Conservation (phyloP, 2,329 filamentous ascomycete genomes). For the Fusarium napiforme region DNA sequence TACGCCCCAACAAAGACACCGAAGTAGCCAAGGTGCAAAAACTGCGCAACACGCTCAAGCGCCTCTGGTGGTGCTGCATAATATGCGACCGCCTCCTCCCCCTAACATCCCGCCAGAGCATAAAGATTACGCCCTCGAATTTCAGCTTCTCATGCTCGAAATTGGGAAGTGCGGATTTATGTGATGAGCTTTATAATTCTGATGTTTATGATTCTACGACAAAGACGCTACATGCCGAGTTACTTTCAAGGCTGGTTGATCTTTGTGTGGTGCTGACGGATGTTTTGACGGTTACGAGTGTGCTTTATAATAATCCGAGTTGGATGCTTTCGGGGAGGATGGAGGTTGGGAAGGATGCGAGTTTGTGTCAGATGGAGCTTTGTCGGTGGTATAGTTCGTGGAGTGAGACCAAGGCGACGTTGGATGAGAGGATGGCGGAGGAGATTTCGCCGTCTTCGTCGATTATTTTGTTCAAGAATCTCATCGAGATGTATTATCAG, state of each 20-base stretch:
- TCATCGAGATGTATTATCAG: conserved; percentile 45
- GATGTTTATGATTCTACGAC: conserved; percentile 40
- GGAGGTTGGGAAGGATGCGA: conserved; percentile 32
- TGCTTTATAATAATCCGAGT: conserved; percentile 38
- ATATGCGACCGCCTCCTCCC: conserved; percentile 39
- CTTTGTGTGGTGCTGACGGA: conserved; percentile 41
- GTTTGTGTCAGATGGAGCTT: conserved; percentile 36
- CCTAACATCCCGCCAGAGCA: conserved; percentile 38
- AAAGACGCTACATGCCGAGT: conserved; percentile 31
- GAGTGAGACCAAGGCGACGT: conserved; percentile 28
- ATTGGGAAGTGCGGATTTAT: conserved; percentile 30
- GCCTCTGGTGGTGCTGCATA: conserved; percentile 44
- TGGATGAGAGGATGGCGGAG: conserved; percentile 16
- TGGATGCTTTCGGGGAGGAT: conserved; percentile 34
- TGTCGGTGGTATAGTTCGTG: conserved; percentile 37
- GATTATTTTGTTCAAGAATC: conserved; percentile 36
- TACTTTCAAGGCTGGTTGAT: conserved; percentile 38
- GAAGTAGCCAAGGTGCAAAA: conserved; percentile 27
- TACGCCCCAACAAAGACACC: conserved; percentile 4
- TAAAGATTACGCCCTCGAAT: conserved; percentile 40
- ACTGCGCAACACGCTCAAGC: conserved; percentile 37
- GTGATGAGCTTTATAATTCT: conserved; percentile 38
- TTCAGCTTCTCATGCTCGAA: conserved; percentile 38
- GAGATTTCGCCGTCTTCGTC: conserved; percentile 16
- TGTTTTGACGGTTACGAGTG: conserved; percentile 33